Evolutionary conservation across 2,329 filamentous ascomycete species (phyloP).

Genomic region (Fusarium xyrophilum): DNA sequence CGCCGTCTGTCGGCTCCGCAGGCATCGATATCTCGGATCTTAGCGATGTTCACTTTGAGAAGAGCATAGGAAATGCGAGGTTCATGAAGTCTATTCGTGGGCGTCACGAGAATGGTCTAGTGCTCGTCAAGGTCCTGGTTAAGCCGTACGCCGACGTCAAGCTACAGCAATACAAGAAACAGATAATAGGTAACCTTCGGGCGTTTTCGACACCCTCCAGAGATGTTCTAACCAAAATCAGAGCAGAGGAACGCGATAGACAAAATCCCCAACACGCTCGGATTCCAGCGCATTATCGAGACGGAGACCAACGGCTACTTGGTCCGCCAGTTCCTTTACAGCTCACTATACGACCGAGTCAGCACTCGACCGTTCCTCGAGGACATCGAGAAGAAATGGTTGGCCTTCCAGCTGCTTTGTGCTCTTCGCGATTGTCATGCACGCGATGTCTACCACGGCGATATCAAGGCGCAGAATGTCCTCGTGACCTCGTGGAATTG

Average conservation of each 20-base stretch:
- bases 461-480: constrained; percentile 98
- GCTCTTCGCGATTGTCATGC: constrained; percentile 91
- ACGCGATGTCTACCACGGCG: constrained; percentile 89
- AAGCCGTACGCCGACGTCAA: constrained; percentile 88
- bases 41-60: constrained; percentile 88
- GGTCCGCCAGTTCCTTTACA: constrained; percentile 93
- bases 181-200: constrained; percentile 70
- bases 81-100: constrained; percentile 98
- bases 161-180: constrained; percentile 78
- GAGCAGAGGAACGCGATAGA: constrained; percentile 80
- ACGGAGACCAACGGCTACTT: constrained; percentile 91
- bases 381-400: constrained; percentile 98
- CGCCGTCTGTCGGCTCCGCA: constrained; percentile 87
- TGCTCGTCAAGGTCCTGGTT: constrained; percentile 92
- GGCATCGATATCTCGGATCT: constrained; percentile 95
- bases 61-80: constrained; percentile 85
- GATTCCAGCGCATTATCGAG: constrained; percentile 90
- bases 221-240: constrained; percentile 45
- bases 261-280: constrained; percentile 88
- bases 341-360: constrained; percentile 94
- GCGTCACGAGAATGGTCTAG: constrained; percentile 86
- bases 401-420: constrained; percentile 93
- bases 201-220: no score
- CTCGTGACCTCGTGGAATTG: constrained; percentile 99
- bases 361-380: constrained; percentile 96